phyloP scores from a whole-genome alignment of 805 yeast species.

The Wickerhamiella domercqiae region DNA sequence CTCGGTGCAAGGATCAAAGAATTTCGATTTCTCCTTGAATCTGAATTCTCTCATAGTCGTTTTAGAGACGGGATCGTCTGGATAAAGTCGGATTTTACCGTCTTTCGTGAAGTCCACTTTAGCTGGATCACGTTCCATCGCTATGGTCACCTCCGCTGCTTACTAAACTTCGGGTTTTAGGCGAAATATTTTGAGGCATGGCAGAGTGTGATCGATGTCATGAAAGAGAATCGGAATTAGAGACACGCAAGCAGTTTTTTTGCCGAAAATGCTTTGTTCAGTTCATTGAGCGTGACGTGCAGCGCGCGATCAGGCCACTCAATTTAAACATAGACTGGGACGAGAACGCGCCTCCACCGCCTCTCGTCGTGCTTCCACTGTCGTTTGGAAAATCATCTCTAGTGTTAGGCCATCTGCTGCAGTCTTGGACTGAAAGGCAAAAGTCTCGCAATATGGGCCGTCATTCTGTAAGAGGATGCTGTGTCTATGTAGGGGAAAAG shows the following conservation, averaged over 20 bases:
- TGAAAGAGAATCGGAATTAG: too few species aligned
- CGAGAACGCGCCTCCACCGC: slow-evolving; percentile 26
- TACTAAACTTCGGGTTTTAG: too few species aligned
- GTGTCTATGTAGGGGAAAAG: slow-evolving; percentile 31
- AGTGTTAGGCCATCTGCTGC: slow-evolving; percentile 51
- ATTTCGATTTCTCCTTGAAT: slow-evolving; percentile 65
- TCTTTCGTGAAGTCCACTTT: slow-evolving; percentile 45
- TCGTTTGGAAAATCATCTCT: slow-evolving; percentile 57
- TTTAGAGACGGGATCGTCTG: slow-evolving; percentile 71
- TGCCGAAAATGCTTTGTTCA: slow-evolving; percentile 52
- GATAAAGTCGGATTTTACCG: slow-evolving; percentile 53
- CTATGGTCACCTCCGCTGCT: slow-evolving; percentile 3
- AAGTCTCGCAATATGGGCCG: slow-evolving; percentile 41
- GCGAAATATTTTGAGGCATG: too few species aligned
- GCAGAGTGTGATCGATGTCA: too few species aligned
- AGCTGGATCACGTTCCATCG: slow-evolving; percentile 23
- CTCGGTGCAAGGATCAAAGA: slow-evolving; percentile 86
- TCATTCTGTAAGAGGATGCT: slow-evolving; percentile 49
- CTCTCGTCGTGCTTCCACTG: slow-evolving; percentile 33
- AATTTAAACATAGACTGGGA: slow-evolving; percentile 54
- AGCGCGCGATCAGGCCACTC: slow-evolving; percentile 61
- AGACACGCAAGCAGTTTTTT: too few species aligned
- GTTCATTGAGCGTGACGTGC: slow-evolving; percentile 64
- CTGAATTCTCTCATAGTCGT: slow-evolving; percentile 55
- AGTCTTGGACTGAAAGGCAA: slow-evolving; percentile 50